phyloP scores from a whole-genome alignment of 176 grass and related monocot species.

The Musa itinerans region DNA sequence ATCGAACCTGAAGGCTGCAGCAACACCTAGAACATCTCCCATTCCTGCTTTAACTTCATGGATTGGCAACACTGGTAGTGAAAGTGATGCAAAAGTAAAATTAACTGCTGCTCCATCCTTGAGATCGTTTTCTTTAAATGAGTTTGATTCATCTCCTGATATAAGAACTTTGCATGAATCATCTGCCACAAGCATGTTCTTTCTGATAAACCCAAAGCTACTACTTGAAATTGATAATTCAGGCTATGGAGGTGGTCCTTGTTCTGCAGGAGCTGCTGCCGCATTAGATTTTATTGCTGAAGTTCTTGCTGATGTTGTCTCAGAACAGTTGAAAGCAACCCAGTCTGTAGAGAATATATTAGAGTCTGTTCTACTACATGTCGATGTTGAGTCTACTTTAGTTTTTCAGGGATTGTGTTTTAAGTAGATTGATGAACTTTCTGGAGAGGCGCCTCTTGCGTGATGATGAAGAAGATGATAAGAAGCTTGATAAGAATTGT shows the following conservation, averaged over 20 bases:
- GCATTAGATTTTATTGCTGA: conserved; percentile 94
- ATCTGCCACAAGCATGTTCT: conserved; percentile 48
- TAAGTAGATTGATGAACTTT: conserved; percentile 97
- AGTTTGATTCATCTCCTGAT: conserved; percentile 60
- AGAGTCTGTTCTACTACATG: conserved; percentile 79
- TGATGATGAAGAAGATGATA: conserved; percentile 72
- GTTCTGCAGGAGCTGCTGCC: conserved; percentile 90
- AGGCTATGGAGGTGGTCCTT: conserved; percentile 93
- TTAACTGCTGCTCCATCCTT: conserved; percentile 55
- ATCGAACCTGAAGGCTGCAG: conserved; percentile 50
- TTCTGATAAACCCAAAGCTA: conserved; percentile 62
- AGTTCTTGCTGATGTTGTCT: conserved; percentile 83
- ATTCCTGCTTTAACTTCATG: conserved; percentile 65
- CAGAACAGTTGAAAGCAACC: conserved; percentile 77
- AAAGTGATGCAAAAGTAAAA: conserved; percentile 49
- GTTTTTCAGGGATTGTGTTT: conserved; percentile 93
- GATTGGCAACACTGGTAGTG: conserved; percentile 46
- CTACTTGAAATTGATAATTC: conserved; percentile 91
- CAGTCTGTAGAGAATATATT: conserved; percentile 76
- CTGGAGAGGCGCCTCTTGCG: conserved; percentile 87
- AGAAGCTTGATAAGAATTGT: conserved; percentile 84
- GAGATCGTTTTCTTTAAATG: conserved; percentile 56
- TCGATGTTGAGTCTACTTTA: conserved; percentile 69
- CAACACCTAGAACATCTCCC: conserved; percentile 67
- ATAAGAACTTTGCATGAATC: conserved; percentile 49